Base-by-base conservation (phyloP, 1,284 basidiomycete species). In the Cryptococcus hybrid region DNA sequence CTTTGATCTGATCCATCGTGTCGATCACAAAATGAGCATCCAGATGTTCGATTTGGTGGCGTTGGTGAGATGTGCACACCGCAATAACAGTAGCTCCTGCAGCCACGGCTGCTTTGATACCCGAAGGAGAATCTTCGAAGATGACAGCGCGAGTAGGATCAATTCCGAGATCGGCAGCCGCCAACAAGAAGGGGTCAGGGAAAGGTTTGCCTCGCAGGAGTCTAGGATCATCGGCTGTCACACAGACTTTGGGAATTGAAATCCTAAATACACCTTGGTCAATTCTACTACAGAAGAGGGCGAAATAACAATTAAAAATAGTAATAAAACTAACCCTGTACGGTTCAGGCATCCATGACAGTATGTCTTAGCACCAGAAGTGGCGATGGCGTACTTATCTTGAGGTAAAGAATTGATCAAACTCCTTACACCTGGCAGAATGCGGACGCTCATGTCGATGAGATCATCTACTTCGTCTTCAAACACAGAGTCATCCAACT, bases 51-150 rank as follows among this genome's bases (percentile, higher is more conserved):
- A 87, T 74, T 82, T 85, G 64, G 82, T 78, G 71, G 34, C 75
- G 67, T 36, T 68, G 63, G 59, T 80, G 79, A 7, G 77, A 78
- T 1, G 79, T 89, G 80, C 87, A 89, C 11, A 89, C 84, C 1
- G 88, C 88, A 62, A 89, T 85, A 58, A 88, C 88, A 7, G 83
- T 87, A 12, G 86, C 87, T 44, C 87, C 88, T 38, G 84, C 84
- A 0, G 86, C 86, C 43, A 88, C 84, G 53, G 86, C 88, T 1
- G 88, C 86, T 44, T 82, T 82, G 72, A 89, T 89, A 43, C 88
- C 88, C 18, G 83, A 85, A 0, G 86, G 87, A 40, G 86, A 88
- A 74, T 88, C 87, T 69, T 89, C 88, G 62, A 88, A 87, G 54
- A 89, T 86, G 62, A 89, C 83, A 80, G 78, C 78, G 51, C 62